phyloP scores from a whole-genome alignment of 352 stramenopile species.

The Phytophthora parvispora region DNA sequence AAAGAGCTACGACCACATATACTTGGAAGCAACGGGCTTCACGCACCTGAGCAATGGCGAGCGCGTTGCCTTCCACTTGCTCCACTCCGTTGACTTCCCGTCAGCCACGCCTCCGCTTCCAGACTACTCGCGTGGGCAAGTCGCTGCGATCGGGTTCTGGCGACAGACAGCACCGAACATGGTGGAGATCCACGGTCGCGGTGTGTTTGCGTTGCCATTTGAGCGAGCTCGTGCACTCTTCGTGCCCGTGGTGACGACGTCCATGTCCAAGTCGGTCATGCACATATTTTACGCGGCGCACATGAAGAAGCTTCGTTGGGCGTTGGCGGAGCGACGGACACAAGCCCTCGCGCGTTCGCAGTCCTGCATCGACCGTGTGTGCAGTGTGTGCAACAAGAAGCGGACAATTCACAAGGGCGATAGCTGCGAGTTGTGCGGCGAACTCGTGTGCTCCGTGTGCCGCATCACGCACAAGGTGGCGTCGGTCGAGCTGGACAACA shows the following conservation, averaged over 20 bases:
- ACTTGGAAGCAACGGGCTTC: slow-evolving; percentile 40
- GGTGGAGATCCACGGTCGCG: slow-evolving; percentile 28
- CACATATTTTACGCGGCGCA: slow-evolving; percentile 27
- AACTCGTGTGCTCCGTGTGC: slow-evolving; percentile 41
- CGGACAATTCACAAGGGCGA: slow-evolving; percentile 23
- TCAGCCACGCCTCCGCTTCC: slow-evolving; percentile 21
- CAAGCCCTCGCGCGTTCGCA: slow-evolving; percentile 3
- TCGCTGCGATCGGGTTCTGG: slow-evolving; percentile 36
- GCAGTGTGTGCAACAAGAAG: slow-evolving; percentile 29
- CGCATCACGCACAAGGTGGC: slow-evolving; percentile 44
- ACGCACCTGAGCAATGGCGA: slow-evolving; percentile 24
- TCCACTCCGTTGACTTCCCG: slow-evolving; percentile 40
- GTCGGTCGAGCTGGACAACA: slow-evolving; percentile 36
- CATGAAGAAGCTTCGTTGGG: slow-evolving; percentile 35
- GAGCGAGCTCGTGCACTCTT: slow-evolving; percentile 26
- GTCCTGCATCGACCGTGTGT: slow-evolving; percentile 10
- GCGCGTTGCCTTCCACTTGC: slow-evolving; percentile 36
- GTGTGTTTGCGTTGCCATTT: slow-evolving; percentile 28
- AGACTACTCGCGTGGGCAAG: slow-evolving; percentile 29
- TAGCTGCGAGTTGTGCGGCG: slow-evolving; percentile 32
- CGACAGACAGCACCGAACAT: slow-evolving; percentile 21
- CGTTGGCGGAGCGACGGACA: slow-evolving; percentile 17
- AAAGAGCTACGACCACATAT: slow-evolving; percentile 47
- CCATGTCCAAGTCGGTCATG: slow-evolving; percentile 37
- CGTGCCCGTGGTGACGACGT: slow-evolving; percentile 24